Evolutionary conservation across 345 rosid species (phyloP), one percentile per base, ranked within the genome.

Genomic region (Brassica juncea): DNA sequence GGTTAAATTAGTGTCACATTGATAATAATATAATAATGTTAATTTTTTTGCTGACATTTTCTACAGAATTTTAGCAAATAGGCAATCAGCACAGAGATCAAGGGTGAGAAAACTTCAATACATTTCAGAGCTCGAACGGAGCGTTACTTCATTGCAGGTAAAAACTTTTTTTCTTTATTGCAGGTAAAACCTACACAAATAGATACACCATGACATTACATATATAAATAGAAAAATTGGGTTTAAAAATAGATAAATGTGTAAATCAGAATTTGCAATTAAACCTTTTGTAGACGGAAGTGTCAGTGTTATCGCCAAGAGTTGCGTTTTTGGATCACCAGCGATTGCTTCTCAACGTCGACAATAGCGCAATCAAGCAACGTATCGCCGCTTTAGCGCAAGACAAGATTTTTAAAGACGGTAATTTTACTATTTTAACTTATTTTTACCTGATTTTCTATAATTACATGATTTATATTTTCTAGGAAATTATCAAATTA

Each of bases 11-110:
- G 89, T 71, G 94, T 93, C 27, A 88, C 86, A 60, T 30, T 89
- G 14, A 83, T 92, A 54, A 91, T 86, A 88, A 92, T 86, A 37
- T 47, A 52, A 4, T 49, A 73, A 57, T 37, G 1, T 65, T 60
- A 5, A 16, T 19, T 25, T 23, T 3, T 25, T 77, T 0, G 11
- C 21, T 63, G 71, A 72, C 47, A 1, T 4, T 27, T 80, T 69
- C 44, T 52, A 54, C 61, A 80, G 79, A 70, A 80, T 94, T 68
- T 81, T 94, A 82, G 98, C 97, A 58, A 94, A 94, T 79, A 84
- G 98, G 71, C 98, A 94, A 80, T 94, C 98, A 15, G 97, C 98
- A 31, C 98, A 94, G 65, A 87, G 97, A 79, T 94, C 98, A 77
- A 86, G 98, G 71, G 98, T 92, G 78, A 88, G 94, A 77, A 94